Evolutionary conservation across 169 alveolate species (phyloP), one percentile per base, ranked within the genome.

Genomic region (Neospora caninum): DNA sequence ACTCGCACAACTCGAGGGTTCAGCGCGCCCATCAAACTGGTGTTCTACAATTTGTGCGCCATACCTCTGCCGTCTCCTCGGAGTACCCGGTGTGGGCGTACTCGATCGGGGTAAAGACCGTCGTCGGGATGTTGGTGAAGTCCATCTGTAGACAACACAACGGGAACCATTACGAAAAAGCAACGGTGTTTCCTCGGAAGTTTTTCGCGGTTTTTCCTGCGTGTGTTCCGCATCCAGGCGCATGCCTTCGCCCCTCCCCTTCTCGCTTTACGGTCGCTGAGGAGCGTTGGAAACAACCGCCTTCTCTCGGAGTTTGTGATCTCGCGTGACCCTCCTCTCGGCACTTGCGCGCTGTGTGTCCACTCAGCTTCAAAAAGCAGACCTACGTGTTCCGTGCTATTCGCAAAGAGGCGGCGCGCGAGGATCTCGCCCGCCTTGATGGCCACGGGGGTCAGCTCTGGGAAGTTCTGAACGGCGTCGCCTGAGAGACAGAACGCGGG

Each of bases 361-460:
- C 4, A 49, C 4, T 7, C 58, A 49, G 13, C 13, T 7, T 7
- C 58, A 13, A 49, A 49, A 49, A 49, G 22, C 4, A 49, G 58
- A 22, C 88, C n/a, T 39, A 92, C 95, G 36, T 67, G 67, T 69
- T 83, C 92, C 53, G n/a, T 13, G 70, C 58, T 39, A 89, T 96
- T 97, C 25, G 97, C 98, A 86, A 97, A 99, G 45, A 99, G 96
- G 64, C 99, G 97, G 84, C 97, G 95, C n/a, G 99, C 99, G 64
- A 99, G 97, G n/a, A 98, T 94, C 91, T 97, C 99, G 22, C 99
- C 99, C 41, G 99, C 99, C 94, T 97, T 98, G 20, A 99, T 97
- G n/a, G 99, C 99, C 36, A 98, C 99, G 27, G 99, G 99, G 2
- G 99, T 99, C 58, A 99, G 94, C 94, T 98, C 99, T 36, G 99